phyloP scores from a whole-genome alignment of 805 yeast genomes.

The Lipomyces chichibuensis region DNA sequence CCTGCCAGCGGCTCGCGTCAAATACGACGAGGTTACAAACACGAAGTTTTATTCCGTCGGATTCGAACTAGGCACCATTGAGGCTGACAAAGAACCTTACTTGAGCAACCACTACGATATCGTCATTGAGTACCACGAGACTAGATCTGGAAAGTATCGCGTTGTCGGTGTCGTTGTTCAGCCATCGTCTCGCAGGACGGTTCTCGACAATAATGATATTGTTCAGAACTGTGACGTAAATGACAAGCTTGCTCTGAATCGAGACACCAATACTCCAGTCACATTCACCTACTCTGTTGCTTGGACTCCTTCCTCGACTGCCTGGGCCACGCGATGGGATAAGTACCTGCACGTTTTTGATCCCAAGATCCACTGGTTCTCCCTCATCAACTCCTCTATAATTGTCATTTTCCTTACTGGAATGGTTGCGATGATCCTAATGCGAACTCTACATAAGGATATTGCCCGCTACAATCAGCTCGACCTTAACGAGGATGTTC shows the following conservation, averaged over 20 bases:
- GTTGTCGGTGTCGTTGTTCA: constrained; percentile 87
- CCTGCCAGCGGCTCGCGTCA: constrained; percentile 78
- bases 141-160: constrained; percentile 68
- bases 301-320: constrained; percentile 69
- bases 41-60: constrained; percentile 75
- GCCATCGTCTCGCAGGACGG: constrained; percentile 61
- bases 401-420: constrained; percentile 76
- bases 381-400: constrained; percentile 81
- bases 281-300: constrained; percentile 80
- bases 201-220: constrained; percentile 44
- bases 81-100: constrained; percentile 58
- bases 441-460: constrained; percentile 80
- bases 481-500: constrained; percentile 74
- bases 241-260: constrained; percentile 42
- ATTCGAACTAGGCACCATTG: constrained; percentile 74
- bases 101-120: constrained; percentile 82
- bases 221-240: constrained; percentile 40
- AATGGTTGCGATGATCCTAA: constrained; percentile 75
- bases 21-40: constrained; percentile 59
- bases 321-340: constrained; percentile 99
- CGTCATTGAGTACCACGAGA: constrained; percentile 77
- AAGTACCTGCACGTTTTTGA: constrained; percentile 88
- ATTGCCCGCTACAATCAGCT: constrained; percentile 86
- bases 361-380: constrained; percentile 95
- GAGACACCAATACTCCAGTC: constrained; percentile 60